Base-by-base conservation (phyloP, 345 rosid species). In the Lenwebbia sp. region DNA sequence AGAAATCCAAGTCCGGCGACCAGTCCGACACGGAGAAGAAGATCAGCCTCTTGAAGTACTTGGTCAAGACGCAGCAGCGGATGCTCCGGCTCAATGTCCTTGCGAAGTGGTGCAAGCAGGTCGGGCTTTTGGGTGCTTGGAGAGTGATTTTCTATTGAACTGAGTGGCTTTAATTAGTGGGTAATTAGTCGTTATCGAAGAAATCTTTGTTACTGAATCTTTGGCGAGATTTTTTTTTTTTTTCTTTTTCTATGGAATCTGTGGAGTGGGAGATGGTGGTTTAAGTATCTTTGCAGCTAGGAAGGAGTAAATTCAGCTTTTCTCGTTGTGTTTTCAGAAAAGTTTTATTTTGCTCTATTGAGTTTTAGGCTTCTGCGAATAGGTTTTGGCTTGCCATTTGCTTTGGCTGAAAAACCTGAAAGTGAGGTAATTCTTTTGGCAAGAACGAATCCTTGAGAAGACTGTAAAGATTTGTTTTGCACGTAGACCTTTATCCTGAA, bases 21-120 rank as follows among this genome's bases (percentile, higher is more conserved):
- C 92, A 90, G 84, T 93, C 97, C 81, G 99, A 98, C 89, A 88
- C 93, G 30, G 97, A 98, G 60, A 96, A 95, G 93, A 96, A 96
- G 93, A 90, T 98, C 90, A 86, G 90, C 78, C 93, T 98, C 83
- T 92, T 98, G 83, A 96, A 95, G 94, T 98, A 90, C 89, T 83
- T 96, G 53, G 93, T 91, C 83, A 92, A 92, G 90, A 96, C 97
- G 76, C 98, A 94, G 90, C 99, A 98, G 87, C 98, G 99, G 62
- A 92, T 96, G 97, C 98, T 98, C 37, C 87, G 98, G 6, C 99
- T 98, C 86, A 93, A 93, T 91, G 98, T 96, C 49, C 96, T 96
- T 25, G 94, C 99, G 54, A 95, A 98, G 89, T 98, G 99, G 99
- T 98, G 99, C 89, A 96, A 95, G 89, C 99, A 98, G 99, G 99